Conservation (phyloP, 768 basidiomycete genomes). For the Galerina sulciceps region DNA sequence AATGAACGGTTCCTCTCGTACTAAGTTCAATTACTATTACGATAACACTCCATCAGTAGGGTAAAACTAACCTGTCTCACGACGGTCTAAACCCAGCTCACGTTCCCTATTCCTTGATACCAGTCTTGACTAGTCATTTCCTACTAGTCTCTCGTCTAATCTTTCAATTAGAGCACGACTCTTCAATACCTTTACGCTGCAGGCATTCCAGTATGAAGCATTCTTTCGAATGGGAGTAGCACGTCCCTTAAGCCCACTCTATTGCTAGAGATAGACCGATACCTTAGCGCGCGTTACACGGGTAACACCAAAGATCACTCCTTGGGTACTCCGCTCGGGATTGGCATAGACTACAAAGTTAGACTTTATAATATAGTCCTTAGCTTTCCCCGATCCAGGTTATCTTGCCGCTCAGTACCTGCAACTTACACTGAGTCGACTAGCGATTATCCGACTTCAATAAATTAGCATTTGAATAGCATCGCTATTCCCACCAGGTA, state of each 20-base stretch:
- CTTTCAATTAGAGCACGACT: background rate
- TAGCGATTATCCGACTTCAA: background rate
- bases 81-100: slow-evolving; percentile 84
- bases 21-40: slow-evolving; percentile 81
- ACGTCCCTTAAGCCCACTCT: slow-evolving; percentile 14
- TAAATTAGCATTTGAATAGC: background rate
- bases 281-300: slow-evolving; percentile 11
- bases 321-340: slow-evolving; percentile 3
- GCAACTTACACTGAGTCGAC: background rate
- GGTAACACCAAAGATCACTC: slow-evolving; percentile 3
- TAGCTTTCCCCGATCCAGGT: background rate
- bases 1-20: slow-evolving; percentile 85
- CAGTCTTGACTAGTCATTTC: slow-evolving; percentile 11
- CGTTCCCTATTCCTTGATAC: slow-evolving; percentile 56
- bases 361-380: background rate
- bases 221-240: slow-evolving; percentile 13
- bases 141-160: background rate
- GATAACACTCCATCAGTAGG: slow-evolving; percentile 79
- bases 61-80: slow-evolving; percentile 89
- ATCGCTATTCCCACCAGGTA: slow-evolving; percentile 5
- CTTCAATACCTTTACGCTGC: slow-evolving; percentile 10
- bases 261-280: slow-evolving; percentile 11
- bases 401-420: background rate
- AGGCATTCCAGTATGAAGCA: slow-evolving; percentile 10
- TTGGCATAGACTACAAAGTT: slow-evolving; percentile 4